phyloP scores from a whole-genome alignment of 2,329 filamentous ascomycete species.

The Raffaelea arxii region DNA sequence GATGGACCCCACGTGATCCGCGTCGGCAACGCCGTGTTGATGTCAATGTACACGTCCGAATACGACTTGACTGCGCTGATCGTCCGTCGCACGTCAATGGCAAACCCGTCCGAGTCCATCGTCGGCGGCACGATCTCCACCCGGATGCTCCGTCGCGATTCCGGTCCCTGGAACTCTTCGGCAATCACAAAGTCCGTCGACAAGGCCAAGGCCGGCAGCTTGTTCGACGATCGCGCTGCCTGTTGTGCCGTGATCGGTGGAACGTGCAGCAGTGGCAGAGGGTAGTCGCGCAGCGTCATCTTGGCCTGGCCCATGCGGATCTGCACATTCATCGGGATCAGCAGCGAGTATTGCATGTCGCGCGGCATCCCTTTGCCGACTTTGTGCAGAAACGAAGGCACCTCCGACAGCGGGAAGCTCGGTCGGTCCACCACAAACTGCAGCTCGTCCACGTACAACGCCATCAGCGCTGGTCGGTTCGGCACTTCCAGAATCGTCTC shows the following conservation, averaged over 20 bases:
- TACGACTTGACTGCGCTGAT: slow-evolving; percentile 95
- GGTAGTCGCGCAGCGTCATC: slow-evolving; percentile 85
- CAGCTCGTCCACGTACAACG: slow-evolving; percentile 71
- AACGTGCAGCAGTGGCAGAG: slow-evolving; percentile 82
- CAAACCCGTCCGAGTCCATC: slow-evolving; percentile 56
- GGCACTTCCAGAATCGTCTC: slow-evolving; percentile 83
- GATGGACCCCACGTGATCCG: slow-evolving; percentile 95
- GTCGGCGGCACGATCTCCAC: slow-evolving; percentile 76
- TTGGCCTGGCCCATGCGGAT: slow-evolving; percentile 85
- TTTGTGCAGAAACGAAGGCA: slow-evolving; percentile 74
- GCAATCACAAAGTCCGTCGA: slow-evolving; percentile 91
- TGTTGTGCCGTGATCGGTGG: slow-evolving; percentile 73
- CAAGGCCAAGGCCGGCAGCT: slow-evolving; percentile 73
- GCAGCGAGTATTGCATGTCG: slow-evolving; percentile 80
- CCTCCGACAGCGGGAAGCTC: slow-evolving; percentile 72
- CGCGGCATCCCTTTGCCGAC: slow-evolving; percentile 96
- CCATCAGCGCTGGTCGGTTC: slow-evolving; percentile 74
- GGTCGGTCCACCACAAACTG: slow-evolving; percentile 85
- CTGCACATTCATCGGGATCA: slow-evolving; percentile 83
- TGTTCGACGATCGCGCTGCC: slow-evolving; percentile 1
- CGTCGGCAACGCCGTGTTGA: slow-evolving; percentile 87
- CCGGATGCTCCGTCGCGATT: slow-evolving; percentile 70
- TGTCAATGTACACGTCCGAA: slow-evolving; percentile 82
- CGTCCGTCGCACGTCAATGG: slow-evolving; percentile 79
- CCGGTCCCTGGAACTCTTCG: slow-evolving; percentile 75